Conservation (phyloP, 2,329 filamentous ascomycete genomes). For the Ilyonectria robusta region DNA sequence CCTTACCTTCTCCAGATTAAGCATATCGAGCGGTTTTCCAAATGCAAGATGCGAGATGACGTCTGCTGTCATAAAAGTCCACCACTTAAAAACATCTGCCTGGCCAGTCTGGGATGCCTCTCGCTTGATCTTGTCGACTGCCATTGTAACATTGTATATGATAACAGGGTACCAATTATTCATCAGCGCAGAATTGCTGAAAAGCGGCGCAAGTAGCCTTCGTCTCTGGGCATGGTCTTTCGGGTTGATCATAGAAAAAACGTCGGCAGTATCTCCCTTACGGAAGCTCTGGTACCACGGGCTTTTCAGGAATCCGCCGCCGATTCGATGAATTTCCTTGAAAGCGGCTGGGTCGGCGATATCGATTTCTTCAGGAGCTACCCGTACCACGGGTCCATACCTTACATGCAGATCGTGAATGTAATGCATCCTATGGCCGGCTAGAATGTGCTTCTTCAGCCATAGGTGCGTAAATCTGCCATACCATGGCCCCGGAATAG, state of each 20-base stretch:
- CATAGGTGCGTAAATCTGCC: conserved; percentile 14
- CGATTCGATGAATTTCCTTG: conserved; percentile 25
- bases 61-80: conserved; percentile 66
- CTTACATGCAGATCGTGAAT: conserved; percentile 10
- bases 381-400: conserved; percentile 22
- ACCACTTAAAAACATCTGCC: conserved; percentile 66
- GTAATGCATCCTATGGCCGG: conserved; percentile 10
- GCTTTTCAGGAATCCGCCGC: conserved; percentile 16
- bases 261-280: background rate
- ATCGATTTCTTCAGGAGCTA: conserved; percentile 10
- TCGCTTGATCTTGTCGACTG: conserved; percentile 33
- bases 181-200: conserved; percentile 13
- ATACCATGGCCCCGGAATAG: conserved; percentile 31
- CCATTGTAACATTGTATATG: background rate
- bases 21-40: conserved; percentile 64
- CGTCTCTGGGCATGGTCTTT: conserved; percentile 16
- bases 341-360: conserved; percentile 10
- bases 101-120: conserved; percentile 54
- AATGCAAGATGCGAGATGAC: conserved; percentile 66
- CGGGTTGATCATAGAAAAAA: conserved; percentile 13
- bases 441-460: background rate
- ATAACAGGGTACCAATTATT: conserved; percentile 8
- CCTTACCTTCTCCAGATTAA: conserved; percentile 62
- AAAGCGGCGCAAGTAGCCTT: background rate
- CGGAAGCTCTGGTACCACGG: conserved; percentile 4